Percentiles rank a stretch among this genome's conserved stretches.
Evolutionary conservation across 2,329 filamentous ascomycete genomes (phyloP).

Genomic region (Graphium sp.): DNA sequence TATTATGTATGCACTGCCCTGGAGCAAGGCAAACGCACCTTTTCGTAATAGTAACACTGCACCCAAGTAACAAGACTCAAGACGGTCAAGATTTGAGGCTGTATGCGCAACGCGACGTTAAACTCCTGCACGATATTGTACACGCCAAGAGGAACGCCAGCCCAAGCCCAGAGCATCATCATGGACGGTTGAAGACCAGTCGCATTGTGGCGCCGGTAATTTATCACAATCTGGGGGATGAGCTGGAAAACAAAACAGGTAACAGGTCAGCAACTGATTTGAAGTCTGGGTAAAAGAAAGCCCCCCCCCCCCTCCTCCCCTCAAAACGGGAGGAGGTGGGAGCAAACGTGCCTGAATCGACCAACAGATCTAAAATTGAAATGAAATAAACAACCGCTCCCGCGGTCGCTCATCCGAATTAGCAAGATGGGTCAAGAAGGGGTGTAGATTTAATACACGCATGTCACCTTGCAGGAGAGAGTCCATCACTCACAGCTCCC

Average conservation of each 20-base stretch:
- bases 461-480: not conserved
- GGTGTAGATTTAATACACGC: not conserved
- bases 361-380: constrained; percentile 35
- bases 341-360: constrained; percentile 34
- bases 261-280: not conserved
- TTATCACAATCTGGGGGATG: constrained; percentile 53
- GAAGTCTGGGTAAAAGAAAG: not conserved
- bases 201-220: constrained; percentile 48
- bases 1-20: not conserved
- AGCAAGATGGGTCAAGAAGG: not conserved
- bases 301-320: not conserved
- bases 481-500: constrained; percentile 27
- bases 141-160: constrained; percentile 47
- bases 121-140: constrained; percentile 25
- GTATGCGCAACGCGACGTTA: constrained; percentile 22
- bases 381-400: too few species aligned
- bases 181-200: constrained; percentile 49
- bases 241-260: constrained; percentile 28
- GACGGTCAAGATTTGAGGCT: constrained; percentile 23
- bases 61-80: constrained; percentile 24
- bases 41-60: constrained; percentile 23
- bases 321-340: not conserved
- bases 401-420: not conserved
- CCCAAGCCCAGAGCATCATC: constrained; percentile 57
- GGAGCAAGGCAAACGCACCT: constrained; percentile 11